phyloP scores from a whole-genome alignment of 805 yeast genomes.

The Pichia scutulata region DNA sequence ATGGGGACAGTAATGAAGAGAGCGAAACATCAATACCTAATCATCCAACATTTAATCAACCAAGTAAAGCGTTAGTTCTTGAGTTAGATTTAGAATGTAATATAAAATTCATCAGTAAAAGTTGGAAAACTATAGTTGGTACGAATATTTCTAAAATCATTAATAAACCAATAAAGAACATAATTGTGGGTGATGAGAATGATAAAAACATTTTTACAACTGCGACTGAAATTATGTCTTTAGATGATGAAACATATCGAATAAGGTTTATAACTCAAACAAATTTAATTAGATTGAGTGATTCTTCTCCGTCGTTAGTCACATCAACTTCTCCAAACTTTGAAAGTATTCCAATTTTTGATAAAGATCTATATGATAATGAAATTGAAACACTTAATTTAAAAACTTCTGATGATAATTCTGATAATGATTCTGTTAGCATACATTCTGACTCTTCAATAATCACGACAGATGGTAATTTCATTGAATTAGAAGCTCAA shows the following conservation, averaged over 20 bases:
- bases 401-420: constrained; percentile 5
- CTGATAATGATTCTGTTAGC: constrained; percentile 23
- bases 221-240: constrained; percentile 63
- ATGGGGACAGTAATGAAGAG: background rate
- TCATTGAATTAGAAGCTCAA: constrained; percentile 82
- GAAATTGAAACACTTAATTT: constrained; percentile 8
- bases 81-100: constrained; percentile 78
- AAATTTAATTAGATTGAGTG: constrained; percentile 12
- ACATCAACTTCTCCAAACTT: background rate
- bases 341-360: background rate
- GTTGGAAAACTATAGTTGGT: constrained; percentile 78
- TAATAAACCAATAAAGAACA: constrained; percentile 47
- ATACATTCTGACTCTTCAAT: constrained; percentile 25
- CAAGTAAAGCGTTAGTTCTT: constrained; percentile 50
- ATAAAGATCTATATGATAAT: constrained; percentile 1
- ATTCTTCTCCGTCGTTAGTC: background rate
- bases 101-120: constrained; percentile 63
- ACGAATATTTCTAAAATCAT: constrained; percentile 49
- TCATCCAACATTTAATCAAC: background rate
- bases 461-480: constrained; percentile 50
- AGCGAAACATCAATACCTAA: background rate
- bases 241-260: constrained; percentile 69
- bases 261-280: constrained; percentile 56
- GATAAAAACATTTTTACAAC: constrained; percentile 63
- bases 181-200: constrained; percentile 57